phyloP scores from a whole-genome alignment of 306 rosid genomes.

The Calophaca sinica region DNA sequence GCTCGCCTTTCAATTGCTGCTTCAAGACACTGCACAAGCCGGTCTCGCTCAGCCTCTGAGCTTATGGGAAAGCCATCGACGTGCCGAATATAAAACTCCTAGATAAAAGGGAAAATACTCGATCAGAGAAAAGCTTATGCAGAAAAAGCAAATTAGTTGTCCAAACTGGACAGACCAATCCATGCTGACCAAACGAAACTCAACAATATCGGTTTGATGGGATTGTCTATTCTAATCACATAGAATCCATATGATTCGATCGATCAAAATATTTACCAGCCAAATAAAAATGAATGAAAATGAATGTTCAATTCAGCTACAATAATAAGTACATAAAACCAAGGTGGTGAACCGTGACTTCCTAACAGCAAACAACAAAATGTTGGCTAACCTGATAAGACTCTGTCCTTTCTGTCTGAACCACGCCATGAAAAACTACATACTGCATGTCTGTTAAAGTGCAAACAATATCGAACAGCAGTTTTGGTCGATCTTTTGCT shows the following conservation, averaged over 20 bases:
- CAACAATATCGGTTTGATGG: conserved; percentile 4
- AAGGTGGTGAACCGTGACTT: background rate
- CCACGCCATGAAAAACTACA: conserved; percentile 91
- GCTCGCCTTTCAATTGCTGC: conserved; percentile 97
- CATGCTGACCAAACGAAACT: conserved; percentile 25
- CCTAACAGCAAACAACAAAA: background rate
- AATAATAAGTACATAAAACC: background rate
- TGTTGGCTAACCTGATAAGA: conserved; percentile 76
- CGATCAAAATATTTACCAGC: background rate
- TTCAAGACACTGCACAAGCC: conserved; percentile 87
- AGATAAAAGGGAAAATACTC: conserved; percentile 30
- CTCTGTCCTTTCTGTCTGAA: conserved; percentile 70
- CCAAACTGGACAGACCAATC: conserved; percentile 1
- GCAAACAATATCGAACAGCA: conserved; percentile 92
- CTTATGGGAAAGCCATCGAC: conserved; percentile 88
- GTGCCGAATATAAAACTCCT: conserved; percentile 95
- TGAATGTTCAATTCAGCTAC: background rate
- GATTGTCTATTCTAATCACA: background rate
- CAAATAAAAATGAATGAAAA: background rate
- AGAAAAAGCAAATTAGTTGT: background rate
- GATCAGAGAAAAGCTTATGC: conserved; percentile 6
- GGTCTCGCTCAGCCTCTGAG: conserved; percentile 89
- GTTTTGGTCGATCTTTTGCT: conserved; percentile 86
- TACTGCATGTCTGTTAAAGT: conserved; percentile 97
- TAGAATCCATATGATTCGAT: background rate